Percentiles rank a stretch among this genome's conserved stretches.
phyloP scores from a whole-genome alignment of 2,329 filamentous ascomycete genomes.

The Macroventuria anomochaeta region DNA sequence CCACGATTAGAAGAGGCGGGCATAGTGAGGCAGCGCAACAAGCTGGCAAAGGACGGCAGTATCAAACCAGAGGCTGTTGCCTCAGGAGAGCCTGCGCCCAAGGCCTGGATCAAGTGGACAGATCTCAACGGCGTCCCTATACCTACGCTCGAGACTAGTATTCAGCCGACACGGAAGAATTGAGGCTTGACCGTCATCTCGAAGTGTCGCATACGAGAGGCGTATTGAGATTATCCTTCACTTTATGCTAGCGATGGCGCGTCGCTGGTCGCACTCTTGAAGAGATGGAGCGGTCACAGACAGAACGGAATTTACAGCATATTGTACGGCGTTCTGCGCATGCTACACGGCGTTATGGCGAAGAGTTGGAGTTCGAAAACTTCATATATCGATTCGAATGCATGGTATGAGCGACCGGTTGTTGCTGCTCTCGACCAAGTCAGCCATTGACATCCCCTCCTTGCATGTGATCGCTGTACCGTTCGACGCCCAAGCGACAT shows the following conservation, averaged over 20 bases:
- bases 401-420: background rate
- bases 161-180: conserved; percentile 24
- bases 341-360: background rate
- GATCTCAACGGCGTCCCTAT: conserved; percentile 40
- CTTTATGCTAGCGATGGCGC: background rate
- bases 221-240: background rate
- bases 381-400: background rate
- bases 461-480: background rate
- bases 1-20: conserved; percentile 31
- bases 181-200: background rate
- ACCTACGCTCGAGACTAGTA: conserved; percentile 29
- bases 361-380: background rate
- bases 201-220: background rate
- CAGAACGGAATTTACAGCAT: background rate
- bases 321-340: background rate
- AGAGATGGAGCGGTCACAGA: background rate
- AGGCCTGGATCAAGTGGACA: conserved; percentile 31
- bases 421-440: background rate
- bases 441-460: background rate
- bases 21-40: conserved; percentile 18
- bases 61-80: conserved; percentile 2
- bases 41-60: conserved; percentile 10
- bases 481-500: background rate
- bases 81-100: conserved; percentile 10
- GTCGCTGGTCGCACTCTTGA: background rate